Conservation (phyloP, 495 filamentous ascomycete species). For the Chaetomium fimeti region DNA sequence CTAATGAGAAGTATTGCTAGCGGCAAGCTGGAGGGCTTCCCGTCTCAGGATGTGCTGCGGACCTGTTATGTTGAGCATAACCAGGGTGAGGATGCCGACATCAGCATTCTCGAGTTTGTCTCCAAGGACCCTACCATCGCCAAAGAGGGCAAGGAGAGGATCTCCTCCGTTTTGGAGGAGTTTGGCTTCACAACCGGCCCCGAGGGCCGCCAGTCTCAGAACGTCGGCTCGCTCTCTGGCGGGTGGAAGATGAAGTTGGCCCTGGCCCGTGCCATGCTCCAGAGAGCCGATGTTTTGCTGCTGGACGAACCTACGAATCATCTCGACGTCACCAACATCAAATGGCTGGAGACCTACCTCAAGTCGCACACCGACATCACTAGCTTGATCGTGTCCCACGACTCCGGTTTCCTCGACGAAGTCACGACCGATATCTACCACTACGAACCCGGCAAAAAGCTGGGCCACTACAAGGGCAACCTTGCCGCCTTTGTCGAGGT, state of each 20-base stretch:
- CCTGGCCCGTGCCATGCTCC: conserved; percentile 92
- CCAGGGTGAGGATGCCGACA: conserved; percentile 93
- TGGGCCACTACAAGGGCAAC: conserved; percentile 92
- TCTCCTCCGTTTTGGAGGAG: conserved; percentile 77
- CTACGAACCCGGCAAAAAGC: conserved; percentile 93
- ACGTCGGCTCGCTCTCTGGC: conserved; percentile 92
- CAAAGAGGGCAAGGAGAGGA: conserved; percentile 70
- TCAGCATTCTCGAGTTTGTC: conserved; percentile 91
- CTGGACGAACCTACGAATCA: conserved; percentile 99
- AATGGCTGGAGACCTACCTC: conserved; percentile 93
- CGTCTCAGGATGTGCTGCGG: conserved; percentile 79
- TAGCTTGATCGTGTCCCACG: conserved; percentile 94
- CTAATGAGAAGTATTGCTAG: conserved; percentile 95
- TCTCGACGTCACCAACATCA: conserved; percentile 92
- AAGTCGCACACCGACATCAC: conserved; percentile 96
- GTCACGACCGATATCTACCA: conserved; percentile 99
- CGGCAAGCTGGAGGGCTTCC: conserved; percentile 96
- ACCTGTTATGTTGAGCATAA: conserved; percentile 99
- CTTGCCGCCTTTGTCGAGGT: conserved; percentile 86
- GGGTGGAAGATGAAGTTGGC: conserved; percentile 99
- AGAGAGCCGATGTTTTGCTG: conserved; percentile 89
- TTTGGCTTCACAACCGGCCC: conserved; percentile 92
- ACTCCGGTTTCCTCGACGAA: conserved; percentile 94
- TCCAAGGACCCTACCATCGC: conserved; percentile 78
- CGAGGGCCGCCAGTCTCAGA: conserved; percentile 80